phyloP scores from a whole-genome alignment of 1,284 basidiomycete genomes.

The Neonothopanus nambi region DNA sequence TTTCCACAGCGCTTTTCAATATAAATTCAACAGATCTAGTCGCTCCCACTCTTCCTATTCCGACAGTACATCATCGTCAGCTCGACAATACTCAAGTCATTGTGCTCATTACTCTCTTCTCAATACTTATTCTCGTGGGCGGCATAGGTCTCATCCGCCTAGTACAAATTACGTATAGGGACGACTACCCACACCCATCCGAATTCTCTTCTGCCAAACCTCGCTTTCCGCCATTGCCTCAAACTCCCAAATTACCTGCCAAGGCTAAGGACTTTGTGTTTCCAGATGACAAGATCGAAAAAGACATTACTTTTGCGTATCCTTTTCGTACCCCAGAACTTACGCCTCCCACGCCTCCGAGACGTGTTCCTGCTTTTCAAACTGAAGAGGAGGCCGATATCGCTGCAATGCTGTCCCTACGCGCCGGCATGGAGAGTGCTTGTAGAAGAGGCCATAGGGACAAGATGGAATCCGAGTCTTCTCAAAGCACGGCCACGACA shows the following conservation, averaged over 20 bases:
- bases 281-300: slow-evolving; percentile 23
- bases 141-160: slow-evolving; percentile 5
- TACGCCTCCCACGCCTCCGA: not conserved
- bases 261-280: not conserved
- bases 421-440: slow-evolving; percentile 23
- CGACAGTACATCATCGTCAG: not conserved
- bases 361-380: slow-evolving; percentile 3
- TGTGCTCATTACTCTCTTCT: slow-evolving; percentile 4
- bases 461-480: slow-evolving; percentile 19
- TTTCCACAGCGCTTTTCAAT: too few species aligned
- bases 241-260: not conserved
- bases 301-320: slow-evolving; percentile 29
- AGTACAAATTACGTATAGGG: not conserved
- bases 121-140: slow-evolving; percentile 2
- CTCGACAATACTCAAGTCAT: slow-evolving; percentile 8
- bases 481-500: slow-evolving; percentile 5
- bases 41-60: not conserved
- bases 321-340: slow-evolving; percentile 19
- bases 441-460: slow-evolving; percentile 18
- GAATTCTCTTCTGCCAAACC: not conserved
- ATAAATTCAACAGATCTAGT: not conserved
- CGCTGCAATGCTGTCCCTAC: slow-evolving; percentile 22
- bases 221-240: not conserved
- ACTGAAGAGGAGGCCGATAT: slow-evolving; percentile 19
- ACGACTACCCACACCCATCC: not conserved